Conservation (phyloP, 495 filamentous ascomycete species). For the Aspergillus olivimuriae region DNA sequence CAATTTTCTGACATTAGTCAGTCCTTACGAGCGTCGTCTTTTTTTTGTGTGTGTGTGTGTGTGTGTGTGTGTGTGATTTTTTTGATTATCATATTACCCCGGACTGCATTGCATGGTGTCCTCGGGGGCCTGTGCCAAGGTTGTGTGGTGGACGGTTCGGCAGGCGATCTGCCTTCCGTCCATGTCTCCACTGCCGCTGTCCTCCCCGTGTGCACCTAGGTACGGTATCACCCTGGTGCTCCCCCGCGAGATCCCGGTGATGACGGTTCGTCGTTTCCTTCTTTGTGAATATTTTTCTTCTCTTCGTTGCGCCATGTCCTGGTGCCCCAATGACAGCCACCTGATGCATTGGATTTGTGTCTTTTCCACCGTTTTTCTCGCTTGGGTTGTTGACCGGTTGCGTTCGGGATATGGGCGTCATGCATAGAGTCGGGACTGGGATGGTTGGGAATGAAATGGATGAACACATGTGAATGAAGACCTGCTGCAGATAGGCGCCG, state of each 20-base stretch:
- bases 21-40: neutral
- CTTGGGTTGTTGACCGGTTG: conserved; percentile 6
- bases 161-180: conserved; percentile 2
- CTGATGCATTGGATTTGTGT: conserved; percentile 11
- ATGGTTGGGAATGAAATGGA: conserved; percentile 11
- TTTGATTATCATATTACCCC: too few relatives aligned
- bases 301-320: conserved; percentile 16
- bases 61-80: neutral
- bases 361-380: conserved; percentile 6
- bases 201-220: too few relatives aligned
- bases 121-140: neutral
- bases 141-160: neutral
- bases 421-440: conserved; percentile 11
- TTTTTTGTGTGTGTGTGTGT: neutral
- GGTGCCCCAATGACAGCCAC: conserved; percentile 15
- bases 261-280: conserved; percentile 16
- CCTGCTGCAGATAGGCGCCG: too few relatives aligned
- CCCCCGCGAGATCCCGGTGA: too few relatives aligned
- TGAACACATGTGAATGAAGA: conserved; percentile 10
- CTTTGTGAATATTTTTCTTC: conserved; percentile 35
- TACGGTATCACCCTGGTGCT: too few relatives aligned
- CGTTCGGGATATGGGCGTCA: conserved; percentile 15
- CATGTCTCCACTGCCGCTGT: too few relatives aligned
- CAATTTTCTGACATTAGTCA: conserved; percentile 11
- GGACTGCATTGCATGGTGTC: conserved; percentile 1